Percentiles rank a stretch among this genome's conserved stretches.
phyloP scores from a whole-genome alignment of 495 filamentous ascomycete species.

The Neurospora africana region DNA sequence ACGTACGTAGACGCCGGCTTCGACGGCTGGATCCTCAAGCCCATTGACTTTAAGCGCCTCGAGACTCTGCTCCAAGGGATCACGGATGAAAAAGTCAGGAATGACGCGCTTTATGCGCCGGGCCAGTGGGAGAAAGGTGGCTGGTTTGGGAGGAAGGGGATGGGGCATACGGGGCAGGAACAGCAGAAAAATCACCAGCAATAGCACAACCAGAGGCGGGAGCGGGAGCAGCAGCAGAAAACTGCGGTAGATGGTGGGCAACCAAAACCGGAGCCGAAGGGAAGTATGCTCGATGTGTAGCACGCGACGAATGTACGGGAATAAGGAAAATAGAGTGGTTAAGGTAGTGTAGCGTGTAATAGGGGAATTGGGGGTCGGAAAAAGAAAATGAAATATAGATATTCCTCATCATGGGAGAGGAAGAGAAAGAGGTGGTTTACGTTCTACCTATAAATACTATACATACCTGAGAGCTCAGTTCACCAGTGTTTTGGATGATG shows the following conservation, averaged over 20 bases:
- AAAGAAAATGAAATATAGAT: neutral
- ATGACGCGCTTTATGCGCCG: conserved; percentile 42
- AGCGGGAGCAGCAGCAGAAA: neutral
- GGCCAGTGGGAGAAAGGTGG: conserved; percentile 66
- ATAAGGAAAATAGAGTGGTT: neutral
- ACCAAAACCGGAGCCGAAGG: neutral
- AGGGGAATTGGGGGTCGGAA: neutral
- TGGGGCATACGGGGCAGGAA: neutral
- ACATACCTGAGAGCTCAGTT: neutral
- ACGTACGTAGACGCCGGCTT: conserved; percentile 75
- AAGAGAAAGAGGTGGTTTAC: neutral
- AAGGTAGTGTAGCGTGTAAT: neutral
- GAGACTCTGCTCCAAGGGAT: conserved; percentile 52
- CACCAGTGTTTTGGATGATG: neutral
- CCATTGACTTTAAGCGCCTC: conserved; percentile 61
- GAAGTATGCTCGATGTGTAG: neutral
- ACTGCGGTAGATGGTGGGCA: neutral
- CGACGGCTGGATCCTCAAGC: conserved; percentile 82
- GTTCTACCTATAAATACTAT: neutral
- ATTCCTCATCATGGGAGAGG: neutral
- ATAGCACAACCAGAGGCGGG: neutral
- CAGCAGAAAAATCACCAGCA: neutral
- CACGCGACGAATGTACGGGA: neutral
- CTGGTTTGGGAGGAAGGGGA: conserved; percentile 42
- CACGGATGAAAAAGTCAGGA: conserved; percentile 33